These are phyloP conservation scores for Fusarium odoratissimum DNA, from an alignment of 2,329 filamentous ascomycete genomes.

Conservation along the genomic window DNA sequence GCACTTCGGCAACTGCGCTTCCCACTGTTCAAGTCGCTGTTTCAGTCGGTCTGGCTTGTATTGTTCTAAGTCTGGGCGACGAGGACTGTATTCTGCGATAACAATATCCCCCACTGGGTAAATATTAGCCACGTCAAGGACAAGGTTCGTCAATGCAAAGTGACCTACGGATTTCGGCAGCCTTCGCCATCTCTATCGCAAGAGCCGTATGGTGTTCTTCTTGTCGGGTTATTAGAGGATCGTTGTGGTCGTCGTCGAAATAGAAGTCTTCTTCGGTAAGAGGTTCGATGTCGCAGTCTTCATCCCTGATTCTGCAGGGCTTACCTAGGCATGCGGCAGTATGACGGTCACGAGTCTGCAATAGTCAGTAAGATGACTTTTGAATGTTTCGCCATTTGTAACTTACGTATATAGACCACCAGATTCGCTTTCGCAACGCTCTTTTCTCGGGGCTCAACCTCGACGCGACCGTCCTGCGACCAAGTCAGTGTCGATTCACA, in stretches of 20 bases:
- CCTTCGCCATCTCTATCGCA: constrained; percentile 18
- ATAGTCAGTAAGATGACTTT: neutral
- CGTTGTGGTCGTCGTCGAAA: constrained; percentile 11
- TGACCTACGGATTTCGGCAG: constrained; percentile 18
- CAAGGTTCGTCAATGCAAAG: fast-evolving
- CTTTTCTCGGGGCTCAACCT: neutral
- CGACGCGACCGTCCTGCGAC: neutral
- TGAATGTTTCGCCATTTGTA: no score
- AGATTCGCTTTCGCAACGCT: constrained; percentile 28
- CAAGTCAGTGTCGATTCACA: fast-evolving
- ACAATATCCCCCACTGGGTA: constrained; percentile 31
- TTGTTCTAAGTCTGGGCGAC: neutral
- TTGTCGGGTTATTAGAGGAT: constrained; percentile 1
- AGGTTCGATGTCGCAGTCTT: constrained; percentile 35
- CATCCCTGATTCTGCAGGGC: constrained; percentile 36
- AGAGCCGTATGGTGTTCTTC: constrained; percentile 26
- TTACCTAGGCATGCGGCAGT: constrained; percentile 27
- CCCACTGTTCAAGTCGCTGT: constrained; percentile 19
- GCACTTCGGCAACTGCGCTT: neutral
- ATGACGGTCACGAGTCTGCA: constrained; percentile 28
- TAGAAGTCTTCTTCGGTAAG: constrained; percentile 15
- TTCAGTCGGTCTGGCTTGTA: neutral
- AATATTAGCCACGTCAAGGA: fast-evolving
- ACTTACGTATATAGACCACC: constrained; percentile 39
- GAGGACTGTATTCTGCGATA: constrained; percentile 37